Base-by-base conservation (phyloP, 768 basidiomycete genomes). In the Mycena belliarum region DNA sequence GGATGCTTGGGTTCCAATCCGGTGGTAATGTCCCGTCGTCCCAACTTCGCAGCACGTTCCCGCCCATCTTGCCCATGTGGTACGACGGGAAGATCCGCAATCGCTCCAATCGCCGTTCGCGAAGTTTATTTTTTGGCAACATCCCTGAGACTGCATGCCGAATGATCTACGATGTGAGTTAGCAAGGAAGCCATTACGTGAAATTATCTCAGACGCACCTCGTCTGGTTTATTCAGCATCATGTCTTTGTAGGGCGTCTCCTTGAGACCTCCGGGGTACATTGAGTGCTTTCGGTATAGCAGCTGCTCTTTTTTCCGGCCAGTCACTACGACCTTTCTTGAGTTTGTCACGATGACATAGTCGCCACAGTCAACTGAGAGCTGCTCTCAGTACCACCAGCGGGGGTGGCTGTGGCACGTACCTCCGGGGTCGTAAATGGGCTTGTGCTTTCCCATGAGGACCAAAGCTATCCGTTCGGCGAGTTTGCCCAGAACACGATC, bases 391-490 rank as follows among this genome's bases (percentile, higher is more conserved):
- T 10, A 32, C n/a, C 50, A 28, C 37, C 26, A 25, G 46, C 8
- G 32, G 28, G 23, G 29, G 18, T 18, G 14, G 37, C 11, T 25
- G 15, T 21, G 29, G 16, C 26, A 57, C 14, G 29, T 60, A 94
- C 96, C 84, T 63, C 88, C 82, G 11, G 93, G 93, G 74, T 98
- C 94, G 67, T 92, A 98, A 38, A 95, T 93, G 7, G 96, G 95
- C 70, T 98, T 99, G 73, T 98, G 95, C 76, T 98, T 99, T 69
- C 96, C 97, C 96, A 98, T 98, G 44, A 99, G 81, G 29, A 95
- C 94, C 56, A 93, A 83, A 4, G 97, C 96, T 65, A 99, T 97
- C 33, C 93, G 83, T 66, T 91, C 88, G 7, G 97, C 95, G 11
- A 98, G 82, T 79, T 95, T 93, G 69, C 97, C 97, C 18, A 98